These are phyloP conservation scores for Aspergillus ustus DNA, from an alignment of 2,329 filamentous ascomycete genomes.

Conservation along the genomic window DNA sequence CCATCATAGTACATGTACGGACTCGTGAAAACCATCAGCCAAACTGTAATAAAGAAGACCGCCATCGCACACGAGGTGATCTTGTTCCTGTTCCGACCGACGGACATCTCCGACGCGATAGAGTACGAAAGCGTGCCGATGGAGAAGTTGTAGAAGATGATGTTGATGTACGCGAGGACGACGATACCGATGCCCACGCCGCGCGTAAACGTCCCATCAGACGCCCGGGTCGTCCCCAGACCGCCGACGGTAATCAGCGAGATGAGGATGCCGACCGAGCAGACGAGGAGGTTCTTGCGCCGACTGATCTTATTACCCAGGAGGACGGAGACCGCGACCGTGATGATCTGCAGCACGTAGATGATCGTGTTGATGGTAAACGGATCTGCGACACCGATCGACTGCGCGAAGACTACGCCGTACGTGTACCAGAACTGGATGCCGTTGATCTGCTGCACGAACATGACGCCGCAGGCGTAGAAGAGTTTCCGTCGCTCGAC, in stretches of 20 bases:
- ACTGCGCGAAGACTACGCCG: conserved; percentile 49
- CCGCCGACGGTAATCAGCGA: conserved; percentile 50
- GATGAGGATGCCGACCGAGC: conserved; percentile 45
- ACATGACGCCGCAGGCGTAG: conserved; percentile 50
- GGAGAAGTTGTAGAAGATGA: conserved; percentile 53
- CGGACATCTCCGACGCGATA: conserved; percentile 53
- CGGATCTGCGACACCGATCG: conserved; percentile 48
- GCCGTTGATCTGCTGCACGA: conserved; percentile 56
- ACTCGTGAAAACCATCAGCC: conserved; percentile 39
- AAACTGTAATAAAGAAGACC: conserved; percentile 45
- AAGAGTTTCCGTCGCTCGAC: conserved; percentile 54
- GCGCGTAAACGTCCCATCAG: conserved; percentile 22
- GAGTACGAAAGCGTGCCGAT: conserved; percentile 50
- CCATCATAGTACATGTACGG: conserved; percentile 43
- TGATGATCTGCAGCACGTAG: conserved; percentile 51
- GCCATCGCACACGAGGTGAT: conserved; percentile 51
- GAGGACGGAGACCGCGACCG: conserved; percentile 45
- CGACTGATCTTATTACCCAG: conserved; percentile 48
- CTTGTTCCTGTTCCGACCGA: conserved; percentile 55
- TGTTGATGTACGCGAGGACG: conserved; percentile 49
- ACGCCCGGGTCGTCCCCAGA: conserved; percentile 42
- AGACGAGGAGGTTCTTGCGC: conserved; percentile 45
- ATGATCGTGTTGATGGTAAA: conserved; percentile 51
- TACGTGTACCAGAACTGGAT: conserved; percentile 55
- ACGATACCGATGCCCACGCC: conserved; percentile 41